Evolutionary conservation across 805 yeast genomes (phyloP), one percentile per base, ranked within the genome.

Genomic region (Ogataea pini): DNA sequence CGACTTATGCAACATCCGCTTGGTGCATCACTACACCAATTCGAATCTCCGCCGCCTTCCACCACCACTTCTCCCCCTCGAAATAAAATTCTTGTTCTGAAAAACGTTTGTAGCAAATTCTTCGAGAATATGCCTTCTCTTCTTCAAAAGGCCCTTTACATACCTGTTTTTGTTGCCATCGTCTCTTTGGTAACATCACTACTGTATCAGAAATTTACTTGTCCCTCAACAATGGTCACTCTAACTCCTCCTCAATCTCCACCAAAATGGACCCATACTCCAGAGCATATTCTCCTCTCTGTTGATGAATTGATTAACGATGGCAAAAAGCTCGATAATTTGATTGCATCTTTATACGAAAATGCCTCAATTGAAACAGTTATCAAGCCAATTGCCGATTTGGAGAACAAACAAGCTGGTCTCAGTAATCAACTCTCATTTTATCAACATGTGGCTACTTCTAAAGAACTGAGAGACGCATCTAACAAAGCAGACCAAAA

Each of bases 401-500:
- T 73, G 45, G 82, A 80, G 52, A 82, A 86, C 60, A 67, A 66
- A 20, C 71, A 74, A 36, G 65, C 72, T 8, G 74, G 75, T 4
- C 44, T 73, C 6, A 70, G 71, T 22, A 77, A 76, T 56, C 83
- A 76, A 55, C 65, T 86, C 56, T 71, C 83, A 16, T 88, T 89
- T 61, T 83, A 81, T 59, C 89, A 83, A 64, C 83, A 85, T 56
- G 91, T 89, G 9, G 83, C 91, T 3, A 59, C 80, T 17, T 73
- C 77, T 53, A 79, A 82, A 59, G 80, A 68, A n/a, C 61, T 86
- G 27, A 76, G 96, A 59, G 88, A 85, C 53, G 88, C 89, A 3
- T 81, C 91, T 2, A 75, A 76, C 37, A 70, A 77, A 50, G 84
- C 88, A 0, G 86, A 83, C 52, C 80, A 80, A 60, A 60, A 72